Base-by-base conservation (phyloP, 2,329 filamentous ascomycete genomes). In the Mycosphaerella arachidis region DNA sequence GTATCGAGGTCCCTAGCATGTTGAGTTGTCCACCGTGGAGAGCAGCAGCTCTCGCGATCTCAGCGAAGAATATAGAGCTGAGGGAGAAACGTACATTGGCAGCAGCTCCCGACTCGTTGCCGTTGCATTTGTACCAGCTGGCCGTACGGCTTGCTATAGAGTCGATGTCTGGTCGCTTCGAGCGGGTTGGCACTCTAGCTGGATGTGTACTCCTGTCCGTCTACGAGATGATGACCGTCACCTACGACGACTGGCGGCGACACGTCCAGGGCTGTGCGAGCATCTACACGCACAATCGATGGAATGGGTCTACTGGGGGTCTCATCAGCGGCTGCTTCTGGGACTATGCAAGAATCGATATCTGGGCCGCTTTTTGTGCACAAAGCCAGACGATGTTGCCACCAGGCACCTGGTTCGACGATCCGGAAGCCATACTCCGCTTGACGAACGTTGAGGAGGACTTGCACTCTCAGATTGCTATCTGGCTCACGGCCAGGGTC, bases 201-300 rank as follows among this genome's bases (percentile, higher is more conserved):
- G 60, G 60, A 24, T 62, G 57, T 27, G 60, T 62, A 1, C 57
- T 59, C 12, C 35, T 59, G 6, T 62, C 54, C 9, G 57, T 59
- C 8, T 62, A 62, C 24, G 60, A 62, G 40, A 62, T 62, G 60
- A 62, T 62, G 60, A 62, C 60, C 2, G 57, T 62, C 20, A 62
- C 60, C n/a, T 62, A 62, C 46, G 33, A 48, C 9, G 60, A 62
- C n/a, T 62, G 60, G 60, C 50, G 57, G 10, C 50, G 60, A 40
- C 60, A 62, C 54, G 60, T 62, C 1, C 57, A 62, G 31, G 60
- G 60, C 10, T 62, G 60, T 33, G 60, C 60, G 12, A 62, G 60
- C 45, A 62, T 62, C 13, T 60, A 62, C 12, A 59, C 55, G 16
- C 60, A 62, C 43, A 62, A 62, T 59, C 45, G 57, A 33, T 62